Percentiles rank a stretch among this genome's conserved stretches.
phyloP scores from a whole-genome alignment of 108 stramenopile genomes.

The Conticribra guillardii region DNA sequence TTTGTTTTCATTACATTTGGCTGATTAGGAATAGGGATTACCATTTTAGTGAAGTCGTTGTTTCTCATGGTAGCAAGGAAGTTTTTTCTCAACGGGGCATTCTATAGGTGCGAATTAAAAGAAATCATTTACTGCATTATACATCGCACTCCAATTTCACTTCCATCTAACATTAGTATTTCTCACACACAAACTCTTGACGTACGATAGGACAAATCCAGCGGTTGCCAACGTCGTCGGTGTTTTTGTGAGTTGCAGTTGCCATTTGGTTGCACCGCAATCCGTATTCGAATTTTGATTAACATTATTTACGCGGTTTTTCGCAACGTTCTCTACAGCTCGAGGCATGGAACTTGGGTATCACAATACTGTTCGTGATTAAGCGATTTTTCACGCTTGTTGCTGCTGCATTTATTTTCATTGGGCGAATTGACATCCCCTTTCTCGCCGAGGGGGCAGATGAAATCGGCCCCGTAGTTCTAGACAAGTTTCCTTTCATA shows the following conservation, averaged over 20 bases:
- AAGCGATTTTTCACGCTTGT: constrained; percentile 50
- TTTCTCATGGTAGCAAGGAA: constrained; percentile 1
- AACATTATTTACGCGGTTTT: no score
- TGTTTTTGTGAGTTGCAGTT: no score
- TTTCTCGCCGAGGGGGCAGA: constrained; percentile 61
- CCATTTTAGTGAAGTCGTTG: constrained; percentile 10
- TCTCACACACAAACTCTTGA: not conserved
- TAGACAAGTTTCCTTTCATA: constrained; percentile 38
- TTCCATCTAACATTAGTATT: no score
- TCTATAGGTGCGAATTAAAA: constrained; percentile 6
- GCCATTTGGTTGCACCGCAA: no score
- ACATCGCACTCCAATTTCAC: no score
- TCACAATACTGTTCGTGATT: constrained; percentile 43
- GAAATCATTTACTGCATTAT: no score
- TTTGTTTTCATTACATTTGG: not conserved
- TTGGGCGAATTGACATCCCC: constrained; percentile 61
- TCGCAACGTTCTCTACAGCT: no score
- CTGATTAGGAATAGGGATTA: constrained; percentile 17
- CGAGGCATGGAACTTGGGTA: constrained; percentile 27
- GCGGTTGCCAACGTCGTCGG: constrained; percentile 26
- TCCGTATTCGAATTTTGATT: no score
- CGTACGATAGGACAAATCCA: constrained; percentile 20
- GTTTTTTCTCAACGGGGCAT: constrained; percentile 5
- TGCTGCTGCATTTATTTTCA: constrained; percentile 31
- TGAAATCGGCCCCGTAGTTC: constrained; percentile 27